phyloP scores from a whole-genome alignment of 768 basidiomycete species.

The Cystoderma amianthinum region DNA sequence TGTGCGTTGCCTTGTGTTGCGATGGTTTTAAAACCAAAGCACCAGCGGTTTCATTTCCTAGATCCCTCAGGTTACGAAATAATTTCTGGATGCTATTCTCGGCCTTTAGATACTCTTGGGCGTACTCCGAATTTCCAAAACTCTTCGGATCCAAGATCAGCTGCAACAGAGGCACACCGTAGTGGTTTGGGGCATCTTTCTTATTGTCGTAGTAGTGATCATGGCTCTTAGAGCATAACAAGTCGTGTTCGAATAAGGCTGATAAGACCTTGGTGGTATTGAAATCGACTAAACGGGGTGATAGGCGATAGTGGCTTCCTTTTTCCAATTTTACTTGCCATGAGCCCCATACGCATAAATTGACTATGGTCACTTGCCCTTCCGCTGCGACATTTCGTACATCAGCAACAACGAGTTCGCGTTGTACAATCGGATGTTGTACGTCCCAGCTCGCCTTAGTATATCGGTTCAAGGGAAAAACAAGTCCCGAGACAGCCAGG shows the following conservation, averaged over 20 bases:
- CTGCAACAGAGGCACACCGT: constrained; percentile 32
- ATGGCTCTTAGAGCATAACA: constrained; percentile 20
- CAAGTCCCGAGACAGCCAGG: constrained; percentile 33
- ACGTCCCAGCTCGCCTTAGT: constrained; percentile 28
- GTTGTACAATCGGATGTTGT: constrained; percentile 30
- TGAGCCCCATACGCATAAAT: constrained; percentile 31
- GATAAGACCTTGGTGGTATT: constrained; percentile 40
- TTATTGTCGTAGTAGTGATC: constrained; percentile 6
- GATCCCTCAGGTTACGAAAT: constrained; percentile 28
- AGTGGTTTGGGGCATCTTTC: constrained; percentile 7
- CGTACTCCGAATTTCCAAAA: constrained; percentile 22
- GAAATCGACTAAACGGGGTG: constrained; percentile 45
- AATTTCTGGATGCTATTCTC: constrained; percentile 30
- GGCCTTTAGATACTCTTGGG: constrained; percentile 21
- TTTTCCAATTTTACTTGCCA: constrained; percentile 17
- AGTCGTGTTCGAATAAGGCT: constrained; percentile 38
- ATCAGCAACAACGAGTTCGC: constrained; percentile 31
- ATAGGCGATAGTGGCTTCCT: constrained; percentile 34
- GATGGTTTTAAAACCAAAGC: constrained; percentile 37
- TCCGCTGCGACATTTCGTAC: constrained; percentile 29
- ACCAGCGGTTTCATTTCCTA: constrained; percentile 26
- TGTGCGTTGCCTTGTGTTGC: constrained; percentile 35
- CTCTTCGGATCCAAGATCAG: constrained; percentile 34
- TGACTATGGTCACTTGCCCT: constrained; percentile 24
- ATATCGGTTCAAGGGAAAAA: constrained; percentile 35